phyloP scores from a whole-genome alignment of 192 early-diverging fungal genomes.

The Entomortierella parvispora region DNA sequence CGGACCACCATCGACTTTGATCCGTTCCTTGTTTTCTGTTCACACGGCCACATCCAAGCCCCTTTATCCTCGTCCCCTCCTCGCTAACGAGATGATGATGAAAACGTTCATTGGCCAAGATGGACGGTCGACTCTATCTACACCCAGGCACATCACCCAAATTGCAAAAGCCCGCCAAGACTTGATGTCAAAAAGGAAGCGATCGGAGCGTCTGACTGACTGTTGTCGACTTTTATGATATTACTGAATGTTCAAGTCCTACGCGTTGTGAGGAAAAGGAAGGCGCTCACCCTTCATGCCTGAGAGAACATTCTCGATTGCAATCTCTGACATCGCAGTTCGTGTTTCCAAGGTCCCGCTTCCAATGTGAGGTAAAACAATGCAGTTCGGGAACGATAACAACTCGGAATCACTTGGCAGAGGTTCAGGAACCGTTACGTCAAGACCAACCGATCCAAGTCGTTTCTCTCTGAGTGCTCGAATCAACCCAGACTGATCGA shows the following conservation, averaged over 20 bases:
- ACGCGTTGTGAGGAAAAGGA: constrained; percentile 40
- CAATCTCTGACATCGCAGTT: constrained; percentile 80
- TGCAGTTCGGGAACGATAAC: constrained; percentile 66
- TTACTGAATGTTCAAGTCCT: background rate
- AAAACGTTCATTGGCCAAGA: no score
- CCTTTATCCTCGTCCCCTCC: no score
- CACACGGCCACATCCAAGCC: no score
- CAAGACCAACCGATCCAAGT: constrained; percentile 80
- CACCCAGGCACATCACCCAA: no score
- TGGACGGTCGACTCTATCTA: no score
- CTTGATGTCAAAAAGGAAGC: no score
- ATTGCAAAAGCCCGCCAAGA: no score
- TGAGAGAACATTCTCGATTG: constrained; percentile 76
- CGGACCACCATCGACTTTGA: no score
- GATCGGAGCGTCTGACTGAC: no score
- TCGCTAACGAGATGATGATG: no score
- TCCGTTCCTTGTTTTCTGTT: no score
- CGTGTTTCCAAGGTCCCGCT: constrained; percentile 86
- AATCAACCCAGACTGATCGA: constrained; percentile 79
- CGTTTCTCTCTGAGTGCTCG: constrained; percentile 66
- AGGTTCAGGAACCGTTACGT: constrained; percentile 91
- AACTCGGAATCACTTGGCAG: constrained; percentile 70
- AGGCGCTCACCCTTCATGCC: constrained; percentile 66
- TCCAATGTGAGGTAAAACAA: constrained; percentile 87
- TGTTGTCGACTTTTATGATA: no score